Evolutionary conservation across 1,284 basidiomycete genomes (phyloP).

Genomic region (Moesziomyces sp.): DNA sequence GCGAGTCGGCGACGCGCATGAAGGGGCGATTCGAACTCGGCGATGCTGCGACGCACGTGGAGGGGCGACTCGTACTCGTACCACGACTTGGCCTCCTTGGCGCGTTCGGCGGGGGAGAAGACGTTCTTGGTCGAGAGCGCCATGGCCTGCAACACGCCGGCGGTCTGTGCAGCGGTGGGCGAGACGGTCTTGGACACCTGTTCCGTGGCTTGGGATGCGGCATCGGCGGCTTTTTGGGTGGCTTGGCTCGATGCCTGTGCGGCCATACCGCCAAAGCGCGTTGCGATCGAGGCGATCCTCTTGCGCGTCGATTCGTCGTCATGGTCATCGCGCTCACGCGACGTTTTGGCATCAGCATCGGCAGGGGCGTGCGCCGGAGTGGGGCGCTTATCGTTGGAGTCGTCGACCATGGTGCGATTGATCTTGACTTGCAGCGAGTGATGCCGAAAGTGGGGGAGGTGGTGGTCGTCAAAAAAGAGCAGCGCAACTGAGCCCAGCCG

Average conservation of each 20-base stretch:
- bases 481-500: no score
- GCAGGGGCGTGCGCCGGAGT: background rate
- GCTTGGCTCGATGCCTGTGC: constrained; percentile 22
- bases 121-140: constrained; percentile 33
- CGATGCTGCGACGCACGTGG: constrained; percentile 23
- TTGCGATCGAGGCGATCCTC: constrained; percentile 38
- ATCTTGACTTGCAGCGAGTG: background rate
- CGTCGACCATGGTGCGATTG: constrained; percentile 17
- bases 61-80: constrained; percentile 42
- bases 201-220: constrained; percentile 19
- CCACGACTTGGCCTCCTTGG: constrained; percentile 15
- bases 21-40: constrained; percentile 42
- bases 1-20: constrained; percentile 43
- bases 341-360: background rate
- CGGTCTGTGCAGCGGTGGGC: constrained; percentile 26
- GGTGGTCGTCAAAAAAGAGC: background rate
- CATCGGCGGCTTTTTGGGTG: constrained; percentile 21
- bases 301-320: constrained; percentile 27
- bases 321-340: constrained; percentile 1
- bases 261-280: constrained; percentile 37
- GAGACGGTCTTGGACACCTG: constrained; percentile 23
- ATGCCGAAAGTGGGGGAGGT: background rate
- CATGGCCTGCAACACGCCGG: constrained; percentile 45
- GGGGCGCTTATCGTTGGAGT: constrained; percentile 11
- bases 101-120: background rate